Conservation (phyloP, 805 yeast genomes). For the Starmera pachycereana region DNA sequence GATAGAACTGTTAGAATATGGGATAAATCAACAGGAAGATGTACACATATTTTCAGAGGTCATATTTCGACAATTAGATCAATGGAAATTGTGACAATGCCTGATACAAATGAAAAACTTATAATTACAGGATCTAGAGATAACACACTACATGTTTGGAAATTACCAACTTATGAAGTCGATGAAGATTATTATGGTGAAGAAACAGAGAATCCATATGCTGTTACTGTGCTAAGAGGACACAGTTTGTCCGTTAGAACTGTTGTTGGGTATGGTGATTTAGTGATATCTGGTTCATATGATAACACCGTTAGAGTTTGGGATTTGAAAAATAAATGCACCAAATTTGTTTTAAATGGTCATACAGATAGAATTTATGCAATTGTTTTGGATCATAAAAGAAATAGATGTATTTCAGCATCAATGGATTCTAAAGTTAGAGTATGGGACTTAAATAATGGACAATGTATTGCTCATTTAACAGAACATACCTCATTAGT, state of each 20-base stretch:
- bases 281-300: slow-evolving; percentile 81
- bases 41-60: slow-evolving; percentile 87
- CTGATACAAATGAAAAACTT: slow-evolving; percentile 54
- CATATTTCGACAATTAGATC: slow-evolving; percentile 93
- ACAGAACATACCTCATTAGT: slow-evolving; percentile 89
- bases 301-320: slow-evolving; percentile 88
- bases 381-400: slow-evolving; percentile 68
- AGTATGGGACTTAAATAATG: slow-evolving; percentile 82
- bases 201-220: slow-evolving; percentile 41
- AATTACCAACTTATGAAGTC: slow-evolving; percentile 42
- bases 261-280: slow-evolving; percentile 76
- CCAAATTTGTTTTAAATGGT: slow-evolving; percentile 67
- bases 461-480: slow-evolving; percentile 55
- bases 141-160: slow-evolving; percentile 76
- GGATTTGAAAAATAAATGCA: slow-evolving; percentile 70
- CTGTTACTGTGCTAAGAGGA: slow-evolving; percentile 60
- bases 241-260: slow-evolving; percentile 80
- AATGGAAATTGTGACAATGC: slow-evolving; percentile 67
- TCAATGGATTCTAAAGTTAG: slow-evolving; percentile 82
- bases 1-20: slow-evolving; percentile 91
- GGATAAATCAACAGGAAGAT: slow-evolving; percentile 76
- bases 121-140: slow-evolving; percentile 88
- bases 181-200: slow-evolving; percentile 23
- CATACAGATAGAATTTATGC: slow-evolving; percentile 85
- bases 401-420: slow-evolving; percentile 81